Evolutionary conservation across 1,284 basidiomycete species (phyloP).

Genomic region (Gomphus bonarii): DNA sequence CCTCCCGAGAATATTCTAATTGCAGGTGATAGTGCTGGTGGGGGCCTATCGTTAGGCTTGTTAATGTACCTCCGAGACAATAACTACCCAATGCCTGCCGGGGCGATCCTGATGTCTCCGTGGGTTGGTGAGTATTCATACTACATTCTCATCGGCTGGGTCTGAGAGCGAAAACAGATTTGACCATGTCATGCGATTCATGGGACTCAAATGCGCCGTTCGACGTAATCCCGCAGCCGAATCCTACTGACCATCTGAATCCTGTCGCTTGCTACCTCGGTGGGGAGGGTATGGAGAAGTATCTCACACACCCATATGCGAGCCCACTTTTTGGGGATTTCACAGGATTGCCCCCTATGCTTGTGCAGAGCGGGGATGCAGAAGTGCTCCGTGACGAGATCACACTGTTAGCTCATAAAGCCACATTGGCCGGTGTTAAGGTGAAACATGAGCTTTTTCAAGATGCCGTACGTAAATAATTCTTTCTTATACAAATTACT

Average conservation of each 20-base stretch:
- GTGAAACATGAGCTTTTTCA: slow-evolving; percentile 91
- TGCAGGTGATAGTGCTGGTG: slow-evolving; percentile 90
- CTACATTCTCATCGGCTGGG: background rate
- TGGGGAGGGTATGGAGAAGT: slow-evolving; percentile 66
- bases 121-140: slow-evolving; percentile 71
- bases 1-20: slow-evolving; percentile 85
- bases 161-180: slow-evolving; percentile 38
- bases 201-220: slow-evolving; percentile 89
- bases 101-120: slow-evolving; percentile 80
- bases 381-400: slow-evolving; percentile 93
- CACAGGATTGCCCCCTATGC: slow-evolving; percentile 76
- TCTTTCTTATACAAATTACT: slow-evolving; percentile 10
- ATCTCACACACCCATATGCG: slow-evolving; percentile 92
- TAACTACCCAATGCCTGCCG: slow-evolving; percentile 69
- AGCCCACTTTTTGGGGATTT: slow-evolving; percentile 94
- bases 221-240: slow-evolving; percentile 70
- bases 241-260: slow-evolving; percentile 80
- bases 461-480: slow-evolving; percentile 62
- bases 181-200: slow-evolving; percentile 93
- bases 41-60: slow-evolving; percentile 77
- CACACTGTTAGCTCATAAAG: slow-evolving; percentile 91
- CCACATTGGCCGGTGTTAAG: slow-evolving; percentile 76
- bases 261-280: slow-evolving; percentile 92
- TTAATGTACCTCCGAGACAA: slow-evolving; percentile 91
- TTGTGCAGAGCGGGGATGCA: slow-evolving; percentile 91